Evolutionary conservation across 371 early-diverging fungal genomes (phyloP), one percentile per base, ranked within the genome.

Genomic region (Syncephalastrum contaminatum): DNA sequence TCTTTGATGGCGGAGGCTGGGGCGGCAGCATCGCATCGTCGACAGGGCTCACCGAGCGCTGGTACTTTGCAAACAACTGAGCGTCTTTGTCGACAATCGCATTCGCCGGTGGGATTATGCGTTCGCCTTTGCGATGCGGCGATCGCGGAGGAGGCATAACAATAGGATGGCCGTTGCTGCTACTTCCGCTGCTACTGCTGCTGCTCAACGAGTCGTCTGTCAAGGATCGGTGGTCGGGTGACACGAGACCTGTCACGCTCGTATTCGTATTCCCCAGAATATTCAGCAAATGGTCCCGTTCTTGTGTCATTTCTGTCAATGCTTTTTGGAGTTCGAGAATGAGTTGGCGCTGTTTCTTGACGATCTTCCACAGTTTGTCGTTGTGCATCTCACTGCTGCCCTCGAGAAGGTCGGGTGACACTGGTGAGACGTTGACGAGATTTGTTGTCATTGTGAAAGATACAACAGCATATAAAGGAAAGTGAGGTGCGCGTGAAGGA

Each of bases 341-440:
- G 41, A 91, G 85, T 43, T 69, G 54, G 56, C 90, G 75, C 67
- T 93, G 94, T 48, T 87, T 83, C 64, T 93, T 91, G 51, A 93
- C 87, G 51, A 92, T 87, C 64, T 84, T 88, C 88, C 91, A 91
- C 36, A 94, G 81, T 63, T 88, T 86, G 20, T 88, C 89, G 53
- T 91, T 92, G 62, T 93, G 90, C 10, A 12, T 36, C 22, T 27
- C 21, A 45, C 10, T 42, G 21, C 14, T 53, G 12, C 36, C 36
- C 12, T 30, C 36, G 10, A 30, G 5, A 30, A 30, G 10, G 36
- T 30, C 36, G 36, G 36, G 36, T 30, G 36, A 30, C 36, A 12
- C 36, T 3, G 36, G 10, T 12, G 36, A 30, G 36, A 30, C 12
- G 43, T 36, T 36, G 39, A 51, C 53, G 47, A 47, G 27, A 40